Conservation (phyloP, 495 filamentous ascomycete genomes). For the Neurospora sp. region DNA sequence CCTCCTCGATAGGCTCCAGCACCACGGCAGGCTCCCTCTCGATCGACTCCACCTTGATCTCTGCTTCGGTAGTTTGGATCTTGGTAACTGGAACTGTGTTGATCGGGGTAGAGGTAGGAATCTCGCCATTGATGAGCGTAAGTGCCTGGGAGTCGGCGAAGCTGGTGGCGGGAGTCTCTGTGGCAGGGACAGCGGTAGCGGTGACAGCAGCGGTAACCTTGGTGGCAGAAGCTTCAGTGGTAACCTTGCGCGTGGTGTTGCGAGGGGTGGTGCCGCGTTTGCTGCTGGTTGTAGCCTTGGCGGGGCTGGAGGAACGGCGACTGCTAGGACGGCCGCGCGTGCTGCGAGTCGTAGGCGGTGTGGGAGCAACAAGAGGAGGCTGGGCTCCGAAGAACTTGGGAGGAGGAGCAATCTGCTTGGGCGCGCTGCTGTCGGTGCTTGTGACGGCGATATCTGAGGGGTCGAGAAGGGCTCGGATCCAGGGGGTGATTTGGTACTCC, state of each 20-base stretch:
- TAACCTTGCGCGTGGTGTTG: constrained; percentile 50
- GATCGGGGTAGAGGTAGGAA: constrained; percentile 16
- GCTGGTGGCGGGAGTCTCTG: constrained; percentile 17
- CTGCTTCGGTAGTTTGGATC: constrained; percentile 21
- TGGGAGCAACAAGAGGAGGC: constrained; percentile 32
- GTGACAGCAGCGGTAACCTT: neutral
- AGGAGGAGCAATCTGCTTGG: constrained; percentile 60
- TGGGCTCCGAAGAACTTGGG: constrained; percentile 46
- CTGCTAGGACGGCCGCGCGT: constrained; percentile 41
- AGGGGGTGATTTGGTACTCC: constrained; percentile 68
- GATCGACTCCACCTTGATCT: constrained; percentile 29
- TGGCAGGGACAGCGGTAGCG: neutral
- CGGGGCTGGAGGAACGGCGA: constrained; percentile 44
- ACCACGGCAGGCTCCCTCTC: constrained; percentile 31
- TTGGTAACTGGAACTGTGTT: constrained; percentile 15
- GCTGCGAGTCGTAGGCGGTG: constrained; percentile 32
- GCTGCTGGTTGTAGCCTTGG: constrained; percentile 41
- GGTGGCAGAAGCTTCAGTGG: constrained; percentile 29
- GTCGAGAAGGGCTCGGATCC: constrained; percentile 85
- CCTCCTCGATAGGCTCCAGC: constrained; percentile 39
- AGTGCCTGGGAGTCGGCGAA: constrained; percentile 23
- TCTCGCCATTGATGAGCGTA: constrained; percentile 27
- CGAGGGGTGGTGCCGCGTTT: constrained; percentile 47
- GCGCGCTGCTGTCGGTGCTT: constrained; percentile 30
- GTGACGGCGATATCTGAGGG: constrained; percentile 51